Conservation (phyloP, 78 protist genomes). For the Tieghemostelium lacteum region DNA sequence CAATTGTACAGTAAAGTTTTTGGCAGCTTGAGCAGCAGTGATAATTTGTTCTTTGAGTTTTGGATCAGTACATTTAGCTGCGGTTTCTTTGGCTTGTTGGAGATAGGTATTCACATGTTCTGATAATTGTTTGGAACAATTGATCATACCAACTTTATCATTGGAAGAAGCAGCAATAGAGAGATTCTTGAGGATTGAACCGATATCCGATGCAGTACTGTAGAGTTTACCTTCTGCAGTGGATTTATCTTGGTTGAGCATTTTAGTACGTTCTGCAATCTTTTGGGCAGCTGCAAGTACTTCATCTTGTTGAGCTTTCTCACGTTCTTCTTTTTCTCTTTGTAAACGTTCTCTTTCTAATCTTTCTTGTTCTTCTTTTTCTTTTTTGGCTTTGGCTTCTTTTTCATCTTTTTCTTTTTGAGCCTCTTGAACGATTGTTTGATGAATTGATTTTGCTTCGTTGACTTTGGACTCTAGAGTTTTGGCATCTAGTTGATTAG, state of each 20-base stretch:
- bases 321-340: slow-evolving; percentile 62
- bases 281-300: slow-evolving; percentile 54
- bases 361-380: slow-evolving; percentile 1
- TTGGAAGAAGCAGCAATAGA: slow-evolving; percentile 55
- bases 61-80: slow-evolving; percentile 79
- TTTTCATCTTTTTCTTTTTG: slow-evolving; percentile 41
- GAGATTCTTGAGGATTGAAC: slow-evolving; percentile 56
- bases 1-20: slow-evolving; percentile 73
- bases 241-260: slow-evolving; percentile 32
- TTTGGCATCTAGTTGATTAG: slow-evolving; percentile 1
- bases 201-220: slow-evolving; percentile 61
- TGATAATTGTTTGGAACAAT: slow-evolving; percentile 34
- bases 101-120: slow-evolving; percentile 60
- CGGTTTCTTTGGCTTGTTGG: slow-evolving; percentile 72
- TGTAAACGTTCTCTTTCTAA: slow-evolving; percentile 35
- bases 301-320: slow-evolving; percentile 67
- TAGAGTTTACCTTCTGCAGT: slow-evolving; percentile 69
- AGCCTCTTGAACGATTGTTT: slow-evolving; percentile 59
- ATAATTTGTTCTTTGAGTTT: slow-evolving; percentile 78
- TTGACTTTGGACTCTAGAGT: slow-evolving; percentile 15
- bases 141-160: slow-evolving; percentile 66
- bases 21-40: slow-evolving; percentile 77
- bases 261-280: slow-evolving; percentile 57
- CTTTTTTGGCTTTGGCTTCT: slow-evolving; percentile 34
- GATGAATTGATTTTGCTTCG: slow-evolving; percentile 1